Evolutionary conservation across 1,284 basidiomycete genomes (phyloP), one percentile per base, ranked within the genome.

Genomic region (Moniliella sp.): DNA sequence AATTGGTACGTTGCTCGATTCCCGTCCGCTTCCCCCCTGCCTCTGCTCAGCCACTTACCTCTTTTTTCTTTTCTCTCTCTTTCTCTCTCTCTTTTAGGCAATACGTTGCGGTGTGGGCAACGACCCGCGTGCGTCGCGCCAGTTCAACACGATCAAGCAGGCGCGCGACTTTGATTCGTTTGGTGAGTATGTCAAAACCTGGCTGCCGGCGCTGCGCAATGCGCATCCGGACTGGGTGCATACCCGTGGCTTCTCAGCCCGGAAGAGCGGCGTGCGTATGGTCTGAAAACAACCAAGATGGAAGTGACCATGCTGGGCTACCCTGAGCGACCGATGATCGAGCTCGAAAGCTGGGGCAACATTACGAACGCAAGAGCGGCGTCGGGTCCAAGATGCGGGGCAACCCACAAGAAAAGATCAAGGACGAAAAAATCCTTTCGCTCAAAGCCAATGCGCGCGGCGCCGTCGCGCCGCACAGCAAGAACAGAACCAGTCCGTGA

Each of bases 91-190:
- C 11, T 10, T 25, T 25, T 7, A 23, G 21, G 21, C 43, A 46
- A 35, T 55, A 52, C 17, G 61, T 64, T 65, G 65, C n/a, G 69
- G 69, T 12, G 67, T 69, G 14, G 69, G 69, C 4, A 70, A 69
- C 48, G 69, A 70, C 42, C 66, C 69, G 3, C 58, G 69, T 0
- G 65, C 66, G 2, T 64, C 61, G 4, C 49, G 68, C 16, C 66
- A 68, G 42, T 70, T 69, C 61, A 70, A 70, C 48, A 67, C 65
- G 9, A 64, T 71, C 56, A 70, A 70, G 50, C 69, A 71, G 46
- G 65, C 64, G 4, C 63, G 63, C 33, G 67, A 69, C 38, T 69
- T 69, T 54, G 67, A 69, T 40, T 50, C 62, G 2, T 36, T 64
- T n/a, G 66, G 62, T 10, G 61, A 65, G 18, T 69, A 68, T 43